phyloP scores from a whole-genome alignment of 345 rosid genomes.

The Rhodamnia argentea region DNA sequence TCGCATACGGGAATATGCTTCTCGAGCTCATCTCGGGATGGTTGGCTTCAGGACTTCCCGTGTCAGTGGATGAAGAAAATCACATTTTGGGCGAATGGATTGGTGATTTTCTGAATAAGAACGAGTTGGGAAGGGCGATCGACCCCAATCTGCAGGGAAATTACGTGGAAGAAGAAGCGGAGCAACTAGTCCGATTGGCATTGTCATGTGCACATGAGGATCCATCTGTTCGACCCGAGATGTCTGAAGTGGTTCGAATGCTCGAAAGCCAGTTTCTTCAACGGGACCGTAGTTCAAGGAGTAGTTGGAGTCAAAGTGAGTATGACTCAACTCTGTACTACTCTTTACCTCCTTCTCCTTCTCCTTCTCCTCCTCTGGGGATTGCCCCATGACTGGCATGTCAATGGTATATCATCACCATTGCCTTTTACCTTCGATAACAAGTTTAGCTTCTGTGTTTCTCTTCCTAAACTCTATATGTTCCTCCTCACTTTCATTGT shows the following conservation, averaged over 20 bases:
- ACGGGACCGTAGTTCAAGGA: background rate
- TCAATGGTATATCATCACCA: background rate
- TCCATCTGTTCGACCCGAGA: background rate
- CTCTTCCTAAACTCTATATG: background rate
- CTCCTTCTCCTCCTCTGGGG: background rate
- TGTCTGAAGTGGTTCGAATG: background rate
- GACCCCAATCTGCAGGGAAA: background rate
- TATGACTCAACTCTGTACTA: background rate
- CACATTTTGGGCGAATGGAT: no score
- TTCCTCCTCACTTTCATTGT: background rate
- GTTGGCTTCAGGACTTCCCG: no score
- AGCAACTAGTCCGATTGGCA: background rate
- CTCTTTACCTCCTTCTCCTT: background rate
- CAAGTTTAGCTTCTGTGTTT: background rate
- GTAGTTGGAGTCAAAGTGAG: background rate
- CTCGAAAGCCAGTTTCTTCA: background rate
- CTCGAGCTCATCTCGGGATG: no score
- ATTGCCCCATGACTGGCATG: background rate
- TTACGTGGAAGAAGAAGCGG: background rate
- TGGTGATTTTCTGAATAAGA: no score
- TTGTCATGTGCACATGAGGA: background rate
- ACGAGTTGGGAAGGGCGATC: background rate
- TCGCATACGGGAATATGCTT: no score
- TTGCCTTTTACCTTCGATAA: background rate
- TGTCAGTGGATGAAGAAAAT: no score